Conservation (phyloP, 2,329 filamentous ascomycete genomes). For the Trichoderma semiorbis region DNA sequence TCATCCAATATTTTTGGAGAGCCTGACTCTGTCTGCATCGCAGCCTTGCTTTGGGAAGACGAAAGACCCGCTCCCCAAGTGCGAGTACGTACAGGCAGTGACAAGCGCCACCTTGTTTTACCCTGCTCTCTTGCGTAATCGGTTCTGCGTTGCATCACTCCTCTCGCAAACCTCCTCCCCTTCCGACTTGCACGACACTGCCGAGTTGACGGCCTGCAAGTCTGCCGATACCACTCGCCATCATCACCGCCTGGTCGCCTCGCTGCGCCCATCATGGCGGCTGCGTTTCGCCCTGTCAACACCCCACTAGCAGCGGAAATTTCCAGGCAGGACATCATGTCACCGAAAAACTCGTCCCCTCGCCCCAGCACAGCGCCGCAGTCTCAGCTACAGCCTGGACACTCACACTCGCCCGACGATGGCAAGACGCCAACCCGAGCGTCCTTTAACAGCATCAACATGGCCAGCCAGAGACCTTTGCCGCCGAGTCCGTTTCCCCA, state of each 20-base stretch:
- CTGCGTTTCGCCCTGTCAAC: constrained; percentile 49
- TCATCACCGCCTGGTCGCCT: constrained; percentile 14
- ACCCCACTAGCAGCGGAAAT: constrained; percentile 35
- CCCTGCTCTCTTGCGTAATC: constrained; percentile 18
- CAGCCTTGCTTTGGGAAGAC: constrained; percentile 26
- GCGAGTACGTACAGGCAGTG: neutral
- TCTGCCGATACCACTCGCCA: neutral
- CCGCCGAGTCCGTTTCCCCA: constrained; percentile 52
- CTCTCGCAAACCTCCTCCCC: constrained; percentile 13
- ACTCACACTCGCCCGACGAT: constrained; percentile 39
- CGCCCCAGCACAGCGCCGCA: constrained; percentile 37
- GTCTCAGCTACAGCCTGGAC: constrained; percentile 25
- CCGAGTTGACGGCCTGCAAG: neutral
- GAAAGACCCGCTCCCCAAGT: neutral
- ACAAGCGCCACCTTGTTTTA: constrained; percentile 14
- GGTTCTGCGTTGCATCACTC: constrained; percentile 20
- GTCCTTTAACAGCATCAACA: constrained; percentile 41
- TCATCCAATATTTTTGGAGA: neutral
- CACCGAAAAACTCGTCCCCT: constrained; percentile 35
- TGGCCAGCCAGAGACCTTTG: constrained; percentile 51
- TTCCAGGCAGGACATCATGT: constrained; percentile 36
- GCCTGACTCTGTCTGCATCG: constrained; percentile 23
- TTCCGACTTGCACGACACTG: constrained; percentile 12
- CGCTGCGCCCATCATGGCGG: constrained; percentile 39
- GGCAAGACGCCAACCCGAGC: constrained; percentile 61